phyloP scores from a whole-genome alignment of 805 yeast species.

The Monosporozyma aquatica region DNA sequence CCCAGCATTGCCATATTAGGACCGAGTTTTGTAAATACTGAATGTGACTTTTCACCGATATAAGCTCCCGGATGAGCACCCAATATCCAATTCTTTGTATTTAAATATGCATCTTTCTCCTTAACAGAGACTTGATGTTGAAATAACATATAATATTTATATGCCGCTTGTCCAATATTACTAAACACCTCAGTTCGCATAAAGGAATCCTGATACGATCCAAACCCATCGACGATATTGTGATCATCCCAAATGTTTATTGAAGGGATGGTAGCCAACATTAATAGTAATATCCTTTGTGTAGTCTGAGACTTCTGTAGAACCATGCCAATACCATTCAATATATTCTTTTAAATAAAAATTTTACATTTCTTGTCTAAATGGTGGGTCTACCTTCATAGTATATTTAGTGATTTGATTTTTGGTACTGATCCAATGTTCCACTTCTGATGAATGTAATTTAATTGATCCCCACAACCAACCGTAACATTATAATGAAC shows the following conservation, averaged over 20 bases:
- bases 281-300: constrained; percentile 60
- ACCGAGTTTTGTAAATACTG: constrained; percentile 68
- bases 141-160: constrained; percentile 79
- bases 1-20: constrained; percentile 64
- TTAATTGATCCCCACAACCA: constrained; percentile 97
- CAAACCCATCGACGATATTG: constrained; percentile 94
- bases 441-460: constrained; percentile 41
- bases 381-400: constrained; percentile 38
- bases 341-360: constrained; percentile 69
- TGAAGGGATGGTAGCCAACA: constrained; percentile 76
- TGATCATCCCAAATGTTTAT: constrained; percentile 89
- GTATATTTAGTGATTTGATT: constrained; percentile 39
- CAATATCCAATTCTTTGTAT: constrained; percentile 53
- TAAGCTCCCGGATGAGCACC: constrained; percentile 49
- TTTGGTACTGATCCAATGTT: constrained; percentile 54
- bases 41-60: constrained; percentile 57
- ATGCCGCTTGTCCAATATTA: constrained; percentile 71
- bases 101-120: constrained; percentile 31
- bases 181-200: constrained; percentile 63
- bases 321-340: constrained; percentile 83
- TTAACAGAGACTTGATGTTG: constrained; percentile 68
- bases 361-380: constrained; percentile 45
- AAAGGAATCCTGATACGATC: constrained; percentile 70
- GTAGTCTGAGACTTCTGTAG: constrained; percentile 47
- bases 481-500: constrained; percentile 83